Evolutionary conservation across 352 stramenopile genomes (phyloP).

Genomic region (Plasmopara viticola): DNA sequence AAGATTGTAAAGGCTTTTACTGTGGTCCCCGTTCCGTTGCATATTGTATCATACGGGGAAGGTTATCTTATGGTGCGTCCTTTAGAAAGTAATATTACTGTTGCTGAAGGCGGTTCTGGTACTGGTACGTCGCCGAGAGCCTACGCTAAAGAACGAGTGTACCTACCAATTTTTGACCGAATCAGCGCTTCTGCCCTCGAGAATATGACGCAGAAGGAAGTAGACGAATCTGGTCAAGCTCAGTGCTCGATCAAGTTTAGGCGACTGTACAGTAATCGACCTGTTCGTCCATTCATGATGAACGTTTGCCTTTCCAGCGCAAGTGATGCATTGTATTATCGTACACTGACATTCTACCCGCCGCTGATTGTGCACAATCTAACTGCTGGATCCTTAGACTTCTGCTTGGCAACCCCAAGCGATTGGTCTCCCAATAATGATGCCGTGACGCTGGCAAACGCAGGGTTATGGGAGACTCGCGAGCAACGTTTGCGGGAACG

Average conservation of each 20-base stretch:
- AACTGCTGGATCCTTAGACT: slow-evolving; percentile 63
- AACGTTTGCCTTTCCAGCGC: slow-evolving; percentile 49
- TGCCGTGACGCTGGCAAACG: slow-evolving; percentile 24
- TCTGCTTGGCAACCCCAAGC: slow-evolving; percentile 60
- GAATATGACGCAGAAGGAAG: slow-evolving; percentile 19
- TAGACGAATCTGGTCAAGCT: slow-evolving; percentile 26
- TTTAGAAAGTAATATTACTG: slow-evolving; percentile 40
- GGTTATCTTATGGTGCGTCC: slow-evolving; percentile 69
- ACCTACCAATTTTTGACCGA: slow-evolving; percentile 65
- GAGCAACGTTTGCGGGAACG: slow-evolving; percentile 73
- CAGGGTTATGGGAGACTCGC: slow-evolving; percentile 63
- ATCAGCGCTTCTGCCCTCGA: slow-evolving; percentile 24
- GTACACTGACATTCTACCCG: slow-evolving; percentile 70
- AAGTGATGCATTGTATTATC: slow-evolving; percentile 58
- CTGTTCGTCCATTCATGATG: slow-evolving; percentile 79
- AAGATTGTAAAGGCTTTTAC: slow-evolving; percentile 51
- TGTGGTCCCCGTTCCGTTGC: slow-evolving; percentile 59
- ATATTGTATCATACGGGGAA: slow-evolving; percentile 66
- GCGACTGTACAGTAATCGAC: slow-evolving; percentile 63
- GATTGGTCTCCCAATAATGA: slow-evolving; percentile 59
- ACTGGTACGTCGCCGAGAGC: slow-evolving; percentile 35
- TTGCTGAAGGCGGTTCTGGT: slow-evolving; percentile 12
- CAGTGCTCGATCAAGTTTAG: slow-evolving; percentile 73
- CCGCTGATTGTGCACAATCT: slow-evolving; percentile 78
- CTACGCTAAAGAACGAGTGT: slow-evolving; percentile 70